phyloP scores from a whole-genome alignment of 371 early-diverging fungal genomes.

The Saksenaea oblongispora region DNA sequence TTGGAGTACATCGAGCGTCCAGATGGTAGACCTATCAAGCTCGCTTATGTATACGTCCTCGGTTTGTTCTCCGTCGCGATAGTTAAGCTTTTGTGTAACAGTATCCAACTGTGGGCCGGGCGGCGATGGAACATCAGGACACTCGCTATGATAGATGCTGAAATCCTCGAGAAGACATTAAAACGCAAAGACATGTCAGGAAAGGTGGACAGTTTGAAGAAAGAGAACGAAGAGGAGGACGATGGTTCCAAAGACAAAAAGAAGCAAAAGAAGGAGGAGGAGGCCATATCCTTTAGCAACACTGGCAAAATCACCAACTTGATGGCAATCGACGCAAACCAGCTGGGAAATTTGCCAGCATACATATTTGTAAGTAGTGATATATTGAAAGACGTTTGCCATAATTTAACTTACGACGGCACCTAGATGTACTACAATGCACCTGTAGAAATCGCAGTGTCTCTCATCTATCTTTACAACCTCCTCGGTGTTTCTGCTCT shows the following conservation, averaged over 20 bases:
- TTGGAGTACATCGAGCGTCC: constrained; percentile 39
- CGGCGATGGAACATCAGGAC: constrained; percentile 53
- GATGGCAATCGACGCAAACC: constrained; percentile 77
- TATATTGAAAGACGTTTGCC: background rate
- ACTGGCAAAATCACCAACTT: constrained; percentile 81
- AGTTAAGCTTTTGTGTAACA: constrained; percentile 34
- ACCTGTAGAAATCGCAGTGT: constrained; percentile 55
- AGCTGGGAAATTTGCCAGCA: constrained; percentile 42
- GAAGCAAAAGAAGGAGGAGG: constrained; percentile 14
- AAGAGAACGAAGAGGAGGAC: constrained; percentile 20
- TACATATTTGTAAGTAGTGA: constrained; percentile 39
- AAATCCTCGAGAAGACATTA: constrained; percentile 53
- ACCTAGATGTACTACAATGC: constrained; percentile 45
- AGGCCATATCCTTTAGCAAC: constrained; percentile 21
- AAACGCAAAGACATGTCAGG: constrained; percentile 53
- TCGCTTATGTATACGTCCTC: constrained; percentile 47
- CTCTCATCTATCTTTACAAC: constrained; percentile 47
- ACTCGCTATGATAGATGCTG: constrained; percentile 49
- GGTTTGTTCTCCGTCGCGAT: constrained; percentile 49
- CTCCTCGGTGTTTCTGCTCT: constrained; percentile 55
- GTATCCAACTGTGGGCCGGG: constrained; percentile 47
- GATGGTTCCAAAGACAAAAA: constrained; percentile 13
- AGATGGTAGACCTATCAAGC: constrained; percentile 26
- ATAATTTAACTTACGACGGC: background rate
- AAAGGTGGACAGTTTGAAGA: constrained; percentile 21